phyloP scores from a whole-genome alignment of 2,329 filamentous ascomycete species.

The Sporothrix phasma region DNA sequence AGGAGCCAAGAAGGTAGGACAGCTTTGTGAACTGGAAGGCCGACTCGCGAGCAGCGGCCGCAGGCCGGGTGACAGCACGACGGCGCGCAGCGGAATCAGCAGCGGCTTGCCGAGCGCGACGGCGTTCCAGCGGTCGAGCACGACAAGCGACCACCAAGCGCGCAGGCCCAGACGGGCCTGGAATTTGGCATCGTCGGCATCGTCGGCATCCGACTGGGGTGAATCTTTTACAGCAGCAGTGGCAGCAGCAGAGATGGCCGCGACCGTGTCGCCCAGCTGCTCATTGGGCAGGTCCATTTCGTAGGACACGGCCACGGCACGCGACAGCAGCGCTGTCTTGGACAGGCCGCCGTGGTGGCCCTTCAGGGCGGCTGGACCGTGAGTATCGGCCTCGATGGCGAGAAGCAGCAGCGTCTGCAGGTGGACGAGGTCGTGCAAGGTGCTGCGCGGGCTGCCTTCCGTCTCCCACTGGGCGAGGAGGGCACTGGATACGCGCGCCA shows the following conservation, averaged over 20 bases:
- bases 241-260: slow-evolving; percentile 31
- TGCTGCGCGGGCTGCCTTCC: slow-evolving; percentile 29
- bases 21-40: slow-evolving; percentile 57
- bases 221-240: slow-evolving; percentile 41
- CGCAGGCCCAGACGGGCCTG: slow-evolving; percentile 54
- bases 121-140: slow-evolving; percentile 65
- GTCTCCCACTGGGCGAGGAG: slow-evolving; percentile 45
- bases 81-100: slow-evolving; percentile 52
- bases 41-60: slow-evolving; percentile 48
- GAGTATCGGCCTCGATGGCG: slow-evolving; percentile 54
- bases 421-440: slow-evolving; percentile 44
- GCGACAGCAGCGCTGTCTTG: slow-evolving; percentile 48
- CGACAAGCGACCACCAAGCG: slow-evolving; percentile 62
- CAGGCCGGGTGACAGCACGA: slow-evolving; percentile 51
- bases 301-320: slow-evolving; percentile 56
- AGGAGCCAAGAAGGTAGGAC: slow-evolving; percentile 37
- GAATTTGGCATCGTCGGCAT: slow-evolving; percentile 25
- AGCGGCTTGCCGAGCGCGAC: slow-evolving; percentile 54
- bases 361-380: slow-evolving; percentile 33
- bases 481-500: slow-evolving; percentile 34
- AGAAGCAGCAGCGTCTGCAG: slow-evolving; percentile 58
- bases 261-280: slow-evolving; percentile 21
- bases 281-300: slow-evolving; percentile 50
- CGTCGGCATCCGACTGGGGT: slow-evolving; percentile 43
- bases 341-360: slow-evolving; percentile 37